Conservation (phyloP, 345 rosid species). For the Theobroma cacao region DNA sequence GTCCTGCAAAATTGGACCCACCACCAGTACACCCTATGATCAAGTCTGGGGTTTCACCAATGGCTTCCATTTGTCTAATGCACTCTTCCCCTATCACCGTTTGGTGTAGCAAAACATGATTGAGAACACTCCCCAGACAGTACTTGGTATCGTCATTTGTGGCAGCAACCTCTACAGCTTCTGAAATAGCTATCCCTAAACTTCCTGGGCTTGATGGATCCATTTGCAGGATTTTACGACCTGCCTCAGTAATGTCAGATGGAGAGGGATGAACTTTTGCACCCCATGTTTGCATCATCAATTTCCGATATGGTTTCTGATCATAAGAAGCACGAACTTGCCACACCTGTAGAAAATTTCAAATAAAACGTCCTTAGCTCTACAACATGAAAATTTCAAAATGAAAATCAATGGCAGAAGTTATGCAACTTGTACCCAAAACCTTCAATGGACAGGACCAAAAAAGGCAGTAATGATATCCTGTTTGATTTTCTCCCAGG, state of each 20-base stretch:
- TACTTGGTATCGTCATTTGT: constrained; percentile 69
- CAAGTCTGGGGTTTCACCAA: constrained; percentile 80
- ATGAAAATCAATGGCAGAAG: not conserved
- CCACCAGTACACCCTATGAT: constrained; percentile 97
- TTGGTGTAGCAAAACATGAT: constrained; percentile 93
- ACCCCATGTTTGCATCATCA: constrained; percentile 99
- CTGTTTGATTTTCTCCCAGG: not conserved
- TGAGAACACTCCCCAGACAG: constrained; percentile 87
- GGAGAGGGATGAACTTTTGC: constrained; percentile 96
- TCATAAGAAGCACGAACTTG: constrained; percentile 93
- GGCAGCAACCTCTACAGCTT: constrained; percentile 92
- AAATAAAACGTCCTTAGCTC: not conserved
- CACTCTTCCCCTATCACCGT: constrained; percentile 95
- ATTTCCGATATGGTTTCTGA: constrained; percentile 85
- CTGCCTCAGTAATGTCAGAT: constrained; percentile 61
- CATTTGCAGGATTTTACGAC: constrained; percentile 58
- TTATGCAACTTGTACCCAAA: not conserved
- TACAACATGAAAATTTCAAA: not conserved
- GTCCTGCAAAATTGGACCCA: constrained; percentile 93
- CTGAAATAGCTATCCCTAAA: constrained; percentile 94
- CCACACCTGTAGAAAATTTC: constrained; percentile 61
- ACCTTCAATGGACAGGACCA: not conserved
- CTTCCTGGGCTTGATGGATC: constrained; percentile 85
- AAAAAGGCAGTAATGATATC: not conserved
- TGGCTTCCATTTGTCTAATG: constrained; percentile 72